Evolutionary conservation across 108 stramenopile genomes (phyloP).

Genomic region (Schizochytrium sp.): DNA sequence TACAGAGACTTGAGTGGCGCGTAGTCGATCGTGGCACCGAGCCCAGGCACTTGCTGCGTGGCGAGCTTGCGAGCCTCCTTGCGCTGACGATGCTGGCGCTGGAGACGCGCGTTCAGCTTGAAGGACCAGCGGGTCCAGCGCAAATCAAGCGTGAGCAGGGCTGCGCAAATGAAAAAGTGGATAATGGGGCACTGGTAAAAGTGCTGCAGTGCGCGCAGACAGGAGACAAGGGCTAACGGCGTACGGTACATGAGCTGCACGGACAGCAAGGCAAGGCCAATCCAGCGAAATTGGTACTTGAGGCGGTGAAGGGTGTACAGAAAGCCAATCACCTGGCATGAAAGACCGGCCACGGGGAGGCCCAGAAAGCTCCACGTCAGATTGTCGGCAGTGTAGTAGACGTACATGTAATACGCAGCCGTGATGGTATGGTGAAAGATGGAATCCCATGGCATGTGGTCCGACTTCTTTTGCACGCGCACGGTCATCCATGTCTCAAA

Average conservation of each 20-base stretch:
- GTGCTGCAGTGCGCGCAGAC: slow-evolving; percentile 2
- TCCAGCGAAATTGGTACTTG: neutral
- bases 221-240: neutral
- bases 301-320: neutral
- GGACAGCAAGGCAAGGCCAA: neutral
- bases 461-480: neutral
- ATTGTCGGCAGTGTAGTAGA: neutral
- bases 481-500: slow-evolving; percentile 9
- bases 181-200: neutral
- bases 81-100: neutral
- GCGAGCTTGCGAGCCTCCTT: neutral
- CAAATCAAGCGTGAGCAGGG: neutral
- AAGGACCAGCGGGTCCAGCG: neutral
- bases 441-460: slow-evolving; percentile 6
- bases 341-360: slow-evolving; percentile 10
- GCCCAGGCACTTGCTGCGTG: neutral
- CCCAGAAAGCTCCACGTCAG: neutral
- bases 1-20: neutral
- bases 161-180: neutral
- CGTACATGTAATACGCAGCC: neutral
- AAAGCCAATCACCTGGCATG: neutral
- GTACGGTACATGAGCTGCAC: neutral
- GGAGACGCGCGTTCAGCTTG: neutral
- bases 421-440: neutral
- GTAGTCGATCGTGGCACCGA: neutral